A percentile compares a stretch with the other conserved stretches of the same genome.
These are phyloP conservation scores for Porcisia hertigi DNA, from an alignment of 208 protist genomes.

Conservation along the genomic window DNA sequence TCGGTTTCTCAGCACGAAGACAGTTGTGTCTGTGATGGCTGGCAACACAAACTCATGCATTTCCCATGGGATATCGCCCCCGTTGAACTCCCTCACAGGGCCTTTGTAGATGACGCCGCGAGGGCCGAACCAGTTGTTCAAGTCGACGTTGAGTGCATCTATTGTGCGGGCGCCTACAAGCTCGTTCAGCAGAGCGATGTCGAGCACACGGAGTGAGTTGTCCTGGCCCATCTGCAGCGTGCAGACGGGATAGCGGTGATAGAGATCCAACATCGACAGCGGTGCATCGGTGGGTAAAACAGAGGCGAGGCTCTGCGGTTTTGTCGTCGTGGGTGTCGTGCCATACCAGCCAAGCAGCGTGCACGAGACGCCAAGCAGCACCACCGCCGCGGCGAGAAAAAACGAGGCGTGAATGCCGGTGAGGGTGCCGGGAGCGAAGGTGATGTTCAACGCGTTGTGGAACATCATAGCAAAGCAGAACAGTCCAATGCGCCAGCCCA, in stretches of 20 bases:
- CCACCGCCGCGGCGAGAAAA: constrained; percentile 35
- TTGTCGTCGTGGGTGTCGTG: constrained; percentile 38
- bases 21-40: constrained; percentile 32
- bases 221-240: constrained; percentile 38
- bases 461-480: constrained; percentile 68
- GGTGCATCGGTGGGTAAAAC: neutral
- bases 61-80: constrained; percentile 36
- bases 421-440: constrained; percentile 45
- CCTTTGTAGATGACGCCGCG: constrained; percentile 47
- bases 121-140: constrained; percentile 61
- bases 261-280: constrained; percentile 34
- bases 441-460: constrained; percentile 53
- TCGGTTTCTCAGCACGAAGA: constrained; percentile 58
- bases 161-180: constrained; percentile 32
- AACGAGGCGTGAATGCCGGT: constrained; percentile 55
- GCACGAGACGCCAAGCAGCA: constrained; percentile 49
- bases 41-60: constrained; percentile 48
- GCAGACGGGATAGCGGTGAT: constrained; percentile 78
- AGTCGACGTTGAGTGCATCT: constrained; percentile 33
- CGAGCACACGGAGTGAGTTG: constrained; percentile 39
- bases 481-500: constrained; percentile 52
- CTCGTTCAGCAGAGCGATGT: constrained; percentile 63
- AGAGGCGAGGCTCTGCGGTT: constrained; percentile 40
- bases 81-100: constrained; percentile 21
- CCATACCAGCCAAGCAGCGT: constrained; percentile 74